Evolutionary conservation across 495 filamentous ascomycete genomes (phyloP).

Genomic region (Trichoderma reesei): DNA sequence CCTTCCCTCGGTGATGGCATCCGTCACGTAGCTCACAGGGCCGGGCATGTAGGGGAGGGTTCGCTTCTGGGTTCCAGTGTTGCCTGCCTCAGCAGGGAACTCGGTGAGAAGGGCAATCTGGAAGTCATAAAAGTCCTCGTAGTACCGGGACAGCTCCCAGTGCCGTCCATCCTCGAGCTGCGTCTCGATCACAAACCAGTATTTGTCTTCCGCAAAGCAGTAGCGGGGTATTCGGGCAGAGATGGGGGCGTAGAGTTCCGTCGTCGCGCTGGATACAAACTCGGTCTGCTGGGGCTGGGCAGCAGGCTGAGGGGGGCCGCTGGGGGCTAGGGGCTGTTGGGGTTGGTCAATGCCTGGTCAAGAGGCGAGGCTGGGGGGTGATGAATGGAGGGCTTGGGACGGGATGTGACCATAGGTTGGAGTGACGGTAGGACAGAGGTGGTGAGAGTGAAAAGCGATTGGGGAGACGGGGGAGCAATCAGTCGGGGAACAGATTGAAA

Average conservation of each 20-base stretch:
- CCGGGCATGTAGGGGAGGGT: constrained; percentile 97
- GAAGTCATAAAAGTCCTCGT: constrained; percentile 98
- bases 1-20: constrained; percentile 88
- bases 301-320: background rate
- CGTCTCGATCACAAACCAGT: constrained; percentile 96
- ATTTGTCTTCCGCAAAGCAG: constrained; percentile 94
- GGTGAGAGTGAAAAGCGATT: background rate
- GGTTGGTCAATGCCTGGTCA: background rate
- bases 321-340: background rate
- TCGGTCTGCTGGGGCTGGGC: constrained; percentile 21
- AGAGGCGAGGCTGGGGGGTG: background rate
- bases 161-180: constrained; percentile 81
- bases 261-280: constrained; percentile 29
- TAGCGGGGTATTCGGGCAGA: constrained; percentile 84
- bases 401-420: background rate
- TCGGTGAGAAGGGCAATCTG: constrained; percentile 91
- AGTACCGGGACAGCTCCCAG: constrained; percentile 89
- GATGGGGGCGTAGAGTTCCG: constrained; percentile 43
- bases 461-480: no score
- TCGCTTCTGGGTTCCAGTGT: constrained; percentile 62
- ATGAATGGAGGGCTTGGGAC: background rate
- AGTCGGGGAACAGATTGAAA: no score
- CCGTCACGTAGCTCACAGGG: constrained; percentile 94
- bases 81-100: constrained; percentile 87
- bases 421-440: background rate